phyloP scores from a whole-genome alignment of 192 early-diverging fungal species.

The Chytriomyces confervae region DNA sequence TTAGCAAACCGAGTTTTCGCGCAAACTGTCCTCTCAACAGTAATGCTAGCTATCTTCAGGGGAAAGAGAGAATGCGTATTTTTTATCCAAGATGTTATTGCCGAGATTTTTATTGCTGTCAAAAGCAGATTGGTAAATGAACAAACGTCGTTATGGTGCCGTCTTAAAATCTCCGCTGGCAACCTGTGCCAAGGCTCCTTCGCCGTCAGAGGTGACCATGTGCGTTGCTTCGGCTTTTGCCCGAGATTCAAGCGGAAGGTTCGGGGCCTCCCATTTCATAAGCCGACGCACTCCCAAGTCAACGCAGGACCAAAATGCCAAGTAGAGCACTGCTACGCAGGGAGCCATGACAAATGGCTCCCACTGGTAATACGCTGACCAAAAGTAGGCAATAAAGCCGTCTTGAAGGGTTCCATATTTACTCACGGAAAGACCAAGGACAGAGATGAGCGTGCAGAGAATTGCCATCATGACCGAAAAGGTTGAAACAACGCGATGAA shows the following conservation, averaged over 20 bases:
- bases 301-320: constrained; percentile 26
- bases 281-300: constrained; percentile 37
- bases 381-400: constrained; percentile 41
- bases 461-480: constrained; percentile 43
- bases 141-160: too few relatives aligned
- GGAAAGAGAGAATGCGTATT: too few relatives aligned
- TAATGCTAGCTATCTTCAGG: too few relatives aligned
- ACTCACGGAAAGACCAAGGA: constrained; percentile 23
- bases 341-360: constrained; percentile 42
- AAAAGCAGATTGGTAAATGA: too few relatives aligned
- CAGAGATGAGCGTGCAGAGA: constrained; percentile 41
- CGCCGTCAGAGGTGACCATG: too few relatives aligned
- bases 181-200: too few relatives aligned
- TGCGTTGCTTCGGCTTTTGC: too few relatives aligned
- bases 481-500: constrained; percentile 43
- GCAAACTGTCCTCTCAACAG: too few relatives aligned
- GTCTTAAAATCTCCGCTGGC: too few relatives aligned
- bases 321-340: constrained; percentile 33
- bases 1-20: too few relatives aligned
- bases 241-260: background rate
- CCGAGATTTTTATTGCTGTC: too few relatives aligned
- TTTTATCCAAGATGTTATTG: too few relatives aligned
- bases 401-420: constrained; percentile 21
- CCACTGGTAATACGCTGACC: constrained; percentile 40
- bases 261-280: constrained; percentile 19